Base-by-base conservation (phyloP, 2,329 filamentous ascomycete genomes). In the Lasiodiplodia gonubiensis region DNA sequence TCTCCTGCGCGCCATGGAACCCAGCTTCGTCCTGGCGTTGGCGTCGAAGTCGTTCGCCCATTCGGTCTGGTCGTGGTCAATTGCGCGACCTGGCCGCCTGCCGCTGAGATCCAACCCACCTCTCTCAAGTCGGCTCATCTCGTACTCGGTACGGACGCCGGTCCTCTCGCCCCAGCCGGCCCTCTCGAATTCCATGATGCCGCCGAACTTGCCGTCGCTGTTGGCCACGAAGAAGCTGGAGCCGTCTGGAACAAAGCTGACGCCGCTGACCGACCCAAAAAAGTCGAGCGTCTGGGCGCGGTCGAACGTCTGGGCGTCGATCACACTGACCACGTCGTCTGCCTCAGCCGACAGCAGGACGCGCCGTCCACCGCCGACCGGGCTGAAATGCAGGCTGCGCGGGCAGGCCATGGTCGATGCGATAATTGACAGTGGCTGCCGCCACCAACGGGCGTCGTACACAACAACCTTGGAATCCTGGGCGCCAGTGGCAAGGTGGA, bases 381-480 rank as follows among this genome's bases (percentile, higher is more conserved):
- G 90, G 0, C 90, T 92, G 78, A 94, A 94, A 46, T 86, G 86
- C 51, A 94, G 78, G 64, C 86, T 89, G 25, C 92, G 86, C 0
- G 89, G 89, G 23, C 89, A 88, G 2, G 90, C 88, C 83, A 92
- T 88, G 72, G 90, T 86, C 27, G 87, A 86, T 51, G 85, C 81
- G 27, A 94, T 80, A 12, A 85, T 85, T 21, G 82, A 81, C 4
- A 84, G 79, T 10, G 84, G 84, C 66, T 84, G 80, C 53, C 80
- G 83, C 89, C 90, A 92, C 65, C 86, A 88, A 10, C 92, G 86
- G 8, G 91, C 89, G 75, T 94, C 92, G 88, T 90, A 94, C 59
- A 94, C 87, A 70, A 89, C 88, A 71, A 94, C 84, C 33, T 84
- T 85, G 75, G 86, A 89, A 76, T 94, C 92, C 77, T 94, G 91